These are phyloP conservation scores for Yamadazyma ubonensis DNA, from an alignment of 805 yeast genomes.

Conservation along the genomic window DNA sequence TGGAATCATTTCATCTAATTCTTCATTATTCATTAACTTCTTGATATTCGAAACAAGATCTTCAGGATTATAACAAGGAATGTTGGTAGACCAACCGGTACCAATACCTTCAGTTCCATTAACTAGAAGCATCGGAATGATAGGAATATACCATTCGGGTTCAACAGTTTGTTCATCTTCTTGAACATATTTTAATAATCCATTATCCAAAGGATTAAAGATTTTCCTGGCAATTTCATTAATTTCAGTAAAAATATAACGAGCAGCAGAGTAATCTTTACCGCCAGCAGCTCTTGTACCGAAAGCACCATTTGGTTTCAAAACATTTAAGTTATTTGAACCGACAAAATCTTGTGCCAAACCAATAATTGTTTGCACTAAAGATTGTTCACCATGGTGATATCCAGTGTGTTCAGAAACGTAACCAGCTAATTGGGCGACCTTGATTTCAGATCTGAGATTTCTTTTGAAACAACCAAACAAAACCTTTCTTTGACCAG, in stretches of 20 bases:
- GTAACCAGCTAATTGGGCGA: constrained; percentile 86
- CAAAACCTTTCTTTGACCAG: constrained; percentile 93
- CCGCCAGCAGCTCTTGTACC: constrained; percentile 98
- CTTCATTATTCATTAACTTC: constrained; percentile 70
- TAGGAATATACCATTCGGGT: constrained; percentile 93
- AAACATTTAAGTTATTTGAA: constrained; percentile 78
- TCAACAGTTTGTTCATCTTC: constrained; percentile 94
- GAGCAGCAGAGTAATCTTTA: constrained; percentile 97
- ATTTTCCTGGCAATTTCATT: constrained; percentile 71
- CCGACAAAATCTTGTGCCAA: constrained; percentile 96
- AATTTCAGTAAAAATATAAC: constrained; percentile 90
- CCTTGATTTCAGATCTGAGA: constrained; percentile 75
- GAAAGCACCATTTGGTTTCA: constrained; percentile 91
- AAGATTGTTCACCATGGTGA: constrained; percentile 91
- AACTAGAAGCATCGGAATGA: constrained; percentile 91
- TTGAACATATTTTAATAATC: constrained; percentile 72
- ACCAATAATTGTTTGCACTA: constrained; percentile 87
- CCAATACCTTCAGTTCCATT: constrained; percentile 99
- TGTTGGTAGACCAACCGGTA: constrained; percentile 95
- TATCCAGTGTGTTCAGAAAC: constrained; percentile 87
- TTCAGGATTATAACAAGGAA: constrained; percentile 85
- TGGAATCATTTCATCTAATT: constrained; percentile 71
- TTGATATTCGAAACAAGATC: constrained; percentile 78
- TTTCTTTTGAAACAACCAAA: constrained; percentile 86
- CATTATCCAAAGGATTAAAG: constrained; percentile 78